A percentile compares a stretch with the other conserved stretches of the same genome.
Conservation (phyloP, 805 yeast species). For the Lipomyces chichibuensis region DNA sequence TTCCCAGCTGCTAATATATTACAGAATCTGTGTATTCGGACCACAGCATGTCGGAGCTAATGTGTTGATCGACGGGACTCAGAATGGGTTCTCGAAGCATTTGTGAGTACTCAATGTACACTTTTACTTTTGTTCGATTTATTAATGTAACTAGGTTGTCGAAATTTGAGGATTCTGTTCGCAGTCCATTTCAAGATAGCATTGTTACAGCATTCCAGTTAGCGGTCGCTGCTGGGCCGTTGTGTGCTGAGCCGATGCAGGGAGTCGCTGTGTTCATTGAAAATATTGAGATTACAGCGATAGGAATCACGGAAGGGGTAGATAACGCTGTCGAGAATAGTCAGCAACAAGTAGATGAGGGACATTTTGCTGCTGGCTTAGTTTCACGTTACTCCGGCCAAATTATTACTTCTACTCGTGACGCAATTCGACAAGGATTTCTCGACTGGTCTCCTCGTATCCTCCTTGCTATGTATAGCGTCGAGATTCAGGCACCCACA, state of each 20-base stretch:
- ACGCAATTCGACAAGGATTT: slow-evolving; percentile 69
- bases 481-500: slow-evolving; percentile 93
- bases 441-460: slow-evolving; percentile 85
- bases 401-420: slow-evolving; percentile 71
- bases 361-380: slow-evolving; percentile 33
- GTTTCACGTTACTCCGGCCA: slow-evolving; percentile 66
- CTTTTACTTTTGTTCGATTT: slow-evolving; percentile 36
- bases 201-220: slow-evolving; percentile 82
- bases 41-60: slow-evolving; percentile 78
- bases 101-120: slow-evolving; percentile 18
- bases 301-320: slow-evolving; percentile 7
- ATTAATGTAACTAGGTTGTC: slow-evolving; percentile 18
- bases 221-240: slow-evolving; percentile 82
- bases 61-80: slow-evolving; percentile 60
- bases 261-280: slow-evolving; percentile 68
- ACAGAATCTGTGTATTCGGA: slow-evolving; percentile 67
- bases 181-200: slow-evolving; percentile 49
- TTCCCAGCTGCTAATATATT: slow-evolving; percentile 32
- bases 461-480: slow-evolving; percentile 87
- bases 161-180: slow-evolving; percentile 1
- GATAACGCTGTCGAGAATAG: slow-evolving; percentile 34
- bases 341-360: slow-evolving; percentile 2
- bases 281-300: slow-evolving; percentile 43
- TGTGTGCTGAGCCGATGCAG: slow-evolving; percentile 83
- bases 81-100: slow-evolving; percentile 14